phyloP scores from a whole-genome alignment of 768 basidiomycete species.

The Xerocomus potaroensis region DNA sequence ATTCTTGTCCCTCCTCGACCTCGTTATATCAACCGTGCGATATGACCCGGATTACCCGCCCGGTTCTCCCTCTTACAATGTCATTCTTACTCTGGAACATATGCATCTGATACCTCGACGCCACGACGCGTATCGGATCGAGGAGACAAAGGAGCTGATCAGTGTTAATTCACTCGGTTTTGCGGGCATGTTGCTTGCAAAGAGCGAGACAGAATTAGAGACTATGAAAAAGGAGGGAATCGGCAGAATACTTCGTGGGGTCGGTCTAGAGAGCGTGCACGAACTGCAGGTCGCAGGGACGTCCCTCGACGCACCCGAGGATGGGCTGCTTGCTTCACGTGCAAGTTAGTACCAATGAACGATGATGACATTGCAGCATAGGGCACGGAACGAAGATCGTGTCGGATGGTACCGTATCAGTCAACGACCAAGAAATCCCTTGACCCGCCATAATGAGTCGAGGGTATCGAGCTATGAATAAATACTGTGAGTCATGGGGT shows the following conservation, averaged over 20 bases:
- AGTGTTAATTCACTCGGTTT: slow-evolving; percentile 86
- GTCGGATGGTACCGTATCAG: not conserved
- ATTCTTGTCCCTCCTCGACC: slow-evolving; percentile 73
- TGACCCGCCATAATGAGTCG: slow-evolving; percentile 50
- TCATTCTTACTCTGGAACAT: slow-evolving; percentile 77
- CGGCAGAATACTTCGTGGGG: slow-evolving; percentile 56
- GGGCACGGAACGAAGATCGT: not conserved
- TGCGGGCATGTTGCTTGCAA: slow-evolving; percentile 85
- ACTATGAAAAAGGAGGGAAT: slow-evolving; percentile 62
- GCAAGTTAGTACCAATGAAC: not conserved
- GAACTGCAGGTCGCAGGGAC: slow-evolving; percentile 58
- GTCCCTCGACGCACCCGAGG: slow-evolving; percentile 33
- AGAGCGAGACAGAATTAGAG: slow-evolving; percentile 72
- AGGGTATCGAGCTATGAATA: slow-evolving; percentile 47
- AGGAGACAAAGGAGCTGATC: slow-evolving; percentile 52
- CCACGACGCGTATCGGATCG: slow-evolving; percentile 52
- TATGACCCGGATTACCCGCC: slow-evolving; percentile 58
- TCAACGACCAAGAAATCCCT: slow-evolving; percentile 33
- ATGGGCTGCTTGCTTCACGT: not conserved
- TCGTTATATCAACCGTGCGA: slow-evolving; percentile 68
- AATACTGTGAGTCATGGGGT: slow-evolving; percentile 12
- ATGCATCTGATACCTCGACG: slow-evolving; percentile 81
- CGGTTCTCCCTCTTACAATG: slow-evolving; percentile 77
- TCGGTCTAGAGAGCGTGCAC: slow-evolving; percentile 64
- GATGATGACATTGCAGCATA: not conserved